phyloP scores from a whole-genome alignment of 2,329 filamentous ascomycete species.

The Talaromyces sp. region DNA sequence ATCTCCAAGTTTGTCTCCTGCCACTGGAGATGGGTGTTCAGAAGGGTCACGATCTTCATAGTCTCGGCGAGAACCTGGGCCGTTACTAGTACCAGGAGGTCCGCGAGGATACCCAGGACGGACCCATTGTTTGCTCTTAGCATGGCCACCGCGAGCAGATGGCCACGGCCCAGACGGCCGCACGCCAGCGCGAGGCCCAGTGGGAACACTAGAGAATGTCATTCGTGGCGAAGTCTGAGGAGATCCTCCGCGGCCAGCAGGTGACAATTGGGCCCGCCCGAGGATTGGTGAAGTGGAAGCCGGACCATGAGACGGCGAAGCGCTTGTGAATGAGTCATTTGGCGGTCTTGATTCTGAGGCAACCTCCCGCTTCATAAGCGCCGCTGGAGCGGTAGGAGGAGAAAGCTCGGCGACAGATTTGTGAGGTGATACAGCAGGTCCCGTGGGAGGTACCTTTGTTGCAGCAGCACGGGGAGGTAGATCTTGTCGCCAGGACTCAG shows the following conservation, averaged over 20 bases:
- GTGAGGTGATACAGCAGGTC: conserved; percentile 13
- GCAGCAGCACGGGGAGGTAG: conserved; percentile 15
- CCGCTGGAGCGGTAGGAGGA: conserved; percentile 31
- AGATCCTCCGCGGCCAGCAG: conserved; percentile 22
- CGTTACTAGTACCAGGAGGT: conserved; percentile 15
- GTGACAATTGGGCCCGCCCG: conserved; percentile 17
- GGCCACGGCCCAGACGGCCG: conserved; percentile 19
- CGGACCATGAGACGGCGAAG: conserved; percentile 15
- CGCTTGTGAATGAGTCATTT: background rate
- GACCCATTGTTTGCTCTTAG: conserved; percentile 36
- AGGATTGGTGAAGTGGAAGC: conserved; percentile 21
- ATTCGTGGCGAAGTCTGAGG: conserved; percentile 33
- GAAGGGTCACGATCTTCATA: conserved; percentile 23
- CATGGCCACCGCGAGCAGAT: conserved; percentile 22
- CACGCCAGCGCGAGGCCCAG: conserved; percentile 36
- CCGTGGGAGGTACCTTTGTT: conserved; percentile 15
- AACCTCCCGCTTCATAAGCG: conserved; percentile 25
- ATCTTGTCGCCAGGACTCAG: conserved; percentile 22
- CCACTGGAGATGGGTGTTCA: background rate
- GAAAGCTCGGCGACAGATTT: conserved; percentile 24
- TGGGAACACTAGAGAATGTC: conserved; percentile 32
- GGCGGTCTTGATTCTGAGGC: conserved; percentile 15
- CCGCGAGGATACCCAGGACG: conserved; percentile 29
- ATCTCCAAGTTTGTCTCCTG: background rate
- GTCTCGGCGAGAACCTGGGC: conserved; percentile 24